phyloP scores from a whole-genome alignment of 2,329 filamentous ascomycete species.

The Aspergillus ochraceus region DNA sequence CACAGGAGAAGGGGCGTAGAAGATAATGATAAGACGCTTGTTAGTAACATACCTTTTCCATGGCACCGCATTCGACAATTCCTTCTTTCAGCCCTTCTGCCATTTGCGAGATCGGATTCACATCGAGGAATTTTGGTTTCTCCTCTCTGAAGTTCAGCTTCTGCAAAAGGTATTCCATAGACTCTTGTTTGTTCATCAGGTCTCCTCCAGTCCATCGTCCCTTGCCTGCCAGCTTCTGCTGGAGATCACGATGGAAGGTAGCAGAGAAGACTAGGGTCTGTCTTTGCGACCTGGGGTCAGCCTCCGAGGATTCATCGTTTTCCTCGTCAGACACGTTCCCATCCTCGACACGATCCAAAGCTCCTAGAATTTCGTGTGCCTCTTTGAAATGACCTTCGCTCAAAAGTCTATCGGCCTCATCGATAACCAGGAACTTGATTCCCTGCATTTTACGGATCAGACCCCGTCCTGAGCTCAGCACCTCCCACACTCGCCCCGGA shows the following conservation, averaged over 20 bases:
- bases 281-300: slow-evolving; percentile 44
- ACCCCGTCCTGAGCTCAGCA: slow-evolving; percentile 73
- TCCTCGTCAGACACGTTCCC: slow-evolving; percentile 30
- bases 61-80: slow-evolving; percentile 84
- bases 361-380: slow-evolving; percentile 79
- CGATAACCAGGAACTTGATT: slow-evolving; percentile 81
- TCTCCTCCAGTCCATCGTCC: slow-evolving; percentile 58
- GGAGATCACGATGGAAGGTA: slow-evolving; percentile 87
- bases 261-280: slow-evolving; percentile 97
- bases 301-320: slow-evolving; percentile 41
- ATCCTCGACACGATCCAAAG: slow-evolving; percentile 67
- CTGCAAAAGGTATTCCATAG: slow-evolving; percentile 88
- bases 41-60: slow-evolving; percentile 71
- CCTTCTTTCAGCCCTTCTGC: slow-evolving; percentile 82
- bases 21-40: neutral
- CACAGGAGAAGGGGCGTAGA: neutral
- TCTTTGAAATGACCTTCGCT: slow-evolving; percentile 96
- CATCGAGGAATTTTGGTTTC: slow-evolving; percentile 86
- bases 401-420: slow-evolving; percentile 89
- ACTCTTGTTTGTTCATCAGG: slow-evolving; percentile 71
- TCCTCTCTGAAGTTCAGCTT: slow-evolving; percentile 85
- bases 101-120: slow-evolving; percentile 87
- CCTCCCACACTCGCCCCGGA: slow-evolving; percentile 90
- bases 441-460: slow-evolving; percentile 69
- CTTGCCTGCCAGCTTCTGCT: slow-evolving; percentile 86